Evolutionary conservation across 768 basidiomycete genomes (phyloP).

Genomic region (Hypholoma sublateritium): DNA sequence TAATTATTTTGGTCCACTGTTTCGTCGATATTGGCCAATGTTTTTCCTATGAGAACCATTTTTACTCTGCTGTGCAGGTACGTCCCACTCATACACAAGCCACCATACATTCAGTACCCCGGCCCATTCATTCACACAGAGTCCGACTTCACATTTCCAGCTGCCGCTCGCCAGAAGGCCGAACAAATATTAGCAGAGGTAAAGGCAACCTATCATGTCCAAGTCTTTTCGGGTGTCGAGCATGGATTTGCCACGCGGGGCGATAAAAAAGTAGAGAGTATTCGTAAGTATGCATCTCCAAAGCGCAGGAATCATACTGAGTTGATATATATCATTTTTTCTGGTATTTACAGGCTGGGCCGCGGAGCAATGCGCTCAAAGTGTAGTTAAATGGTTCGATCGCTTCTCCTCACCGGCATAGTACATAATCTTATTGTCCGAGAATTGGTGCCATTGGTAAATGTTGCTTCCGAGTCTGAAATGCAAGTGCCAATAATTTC

Average conservation of each 20-base stretch:
- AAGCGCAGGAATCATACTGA: not conserved
- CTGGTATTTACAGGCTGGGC: slow-evolving; percentile 40
- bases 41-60: slow-evolving; percentile 41
- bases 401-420: slow-evolving; percentile 29
- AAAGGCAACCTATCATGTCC: slow-evolving; percentile 55
- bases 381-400: slow-evolving; percentile 48
- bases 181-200: slow-evolving; percentile 53
- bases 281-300: slow-evolving; percentile 28
- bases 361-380: slow-evolving; percentile 53
- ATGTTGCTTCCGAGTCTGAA: too few relatives aligned
- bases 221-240: slow-evolving; percentile 49
- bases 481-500: too few relatives aligned
- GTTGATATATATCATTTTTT: not conserved
- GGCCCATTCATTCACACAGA: slow-evolving; percentile 31
- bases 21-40: not conserved
- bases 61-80: slow-evolving; percentile 54
- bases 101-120: not conserved
- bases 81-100: not conserved
- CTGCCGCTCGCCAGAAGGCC: slow-evolving; percentile 46
- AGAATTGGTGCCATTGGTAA: too few relatives aligned
- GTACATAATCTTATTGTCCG: not conserved
- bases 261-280: slow-evolving; percentile 37
- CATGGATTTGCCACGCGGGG: slow-evolving; percentile 53
- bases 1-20: slow-evolving; percentile 21
- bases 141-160: slow-evolving; percentile 52